Conservation (phyloP, 768 basidiomycete genomes). For the Lentinula aciculospora region DNA sequence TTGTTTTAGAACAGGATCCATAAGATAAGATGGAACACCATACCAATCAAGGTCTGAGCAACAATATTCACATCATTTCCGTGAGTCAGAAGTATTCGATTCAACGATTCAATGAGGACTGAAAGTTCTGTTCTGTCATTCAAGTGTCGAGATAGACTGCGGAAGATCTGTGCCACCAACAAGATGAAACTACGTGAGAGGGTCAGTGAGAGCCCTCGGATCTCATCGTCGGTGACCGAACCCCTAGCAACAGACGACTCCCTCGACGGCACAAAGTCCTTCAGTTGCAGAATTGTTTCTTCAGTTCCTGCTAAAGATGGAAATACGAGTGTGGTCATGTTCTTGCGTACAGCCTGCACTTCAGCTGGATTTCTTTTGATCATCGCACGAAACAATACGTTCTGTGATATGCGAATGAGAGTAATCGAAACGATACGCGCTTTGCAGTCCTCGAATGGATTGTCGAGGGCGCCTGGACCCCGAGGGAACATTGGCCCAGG, state of each 20-base stretch:
- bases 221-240: slow-evolving; percentile 12
- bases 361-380: slow-evolving; percentile 65
- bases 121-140: slow-evolving; percentile 66
- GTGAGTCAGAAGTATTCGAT: slow-evolving; percentile 61
- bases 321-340: slow-evolving; percentile 52
- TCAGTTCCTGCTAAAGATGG: slow-evolving; percentile 35
- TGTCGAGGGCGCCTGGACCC: slow-evolving; percentile 24
- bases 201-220: slow-evolving; percentile 49
- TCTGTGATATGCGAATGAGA: slow-evolving; percentile 66
- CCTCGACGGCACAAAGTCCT: slow-evolving; percentile 42
- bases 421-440: slow-evolving; percentile 46
- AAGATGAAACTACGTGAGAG: slow-evolving; percentile 66
- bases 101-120: slow-evolving; percentile 63
- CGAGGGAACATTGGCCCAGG: slow-evolving; percentile 59
- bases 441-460: slow-evolving; percentile 34
- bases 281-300: slow-evolving; percentile 30
- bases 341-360: slow-evolving; percentile 61
- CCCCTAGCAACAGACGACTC: background rate
- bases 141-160: slow-evolving; percentile 64
- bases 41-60: slow-evolving; percentile 69
- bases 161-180: slow-evolving; percentile 64
- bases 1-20: background rate
- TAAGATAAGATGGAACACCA: slow-evolving; percentile 13
- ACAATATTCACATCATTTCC: slow-evolving; percentile 75
- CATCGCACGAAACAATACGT: slow-evolving; percentile 59